Evolutionary conservation across 169 alveolate species (phyloP).

Genomic region (Plasmodium coatneyi): DNA sequence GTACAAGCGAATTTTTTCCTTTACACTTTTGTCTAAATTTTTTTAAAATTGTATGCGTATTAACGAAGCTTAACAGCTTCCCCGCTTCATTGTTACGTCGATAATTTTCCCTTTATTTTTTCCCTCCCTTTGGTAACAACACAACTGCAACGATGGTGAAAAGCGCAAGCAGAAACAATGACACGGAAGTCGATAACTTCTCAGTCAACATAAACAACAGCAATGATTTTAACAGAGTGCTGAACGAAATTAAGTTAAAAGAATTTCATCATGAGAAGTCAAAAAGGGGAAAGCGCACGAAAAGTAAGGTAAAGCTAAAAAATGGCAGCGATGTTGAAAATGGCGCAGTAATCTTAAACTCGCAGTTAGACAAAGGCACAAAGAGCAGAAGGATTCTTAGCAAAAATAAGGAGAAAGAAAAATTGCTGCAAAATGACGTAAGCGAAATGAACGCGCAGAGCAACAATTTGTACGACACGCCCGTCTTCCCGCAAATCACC

Average conservation of each 20-base stretch:
- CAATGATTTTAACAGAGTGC: slow-evolving; percentile 39
- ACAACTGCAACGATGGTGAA: slow-evolving; percentile 18
- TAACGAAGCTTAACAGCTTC: neutral
- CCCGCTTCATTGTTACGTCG: neutral
- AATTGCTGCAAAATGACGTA: neutral
- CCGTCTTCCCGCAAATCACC: slow-evolving; percentile 51
- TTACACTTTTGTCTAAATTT: slow-evolving; percentile 8
- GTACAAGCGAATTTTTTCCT: neutral
- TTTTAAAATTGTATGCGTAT: neutral
- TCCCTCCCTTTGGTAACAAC: neutral
- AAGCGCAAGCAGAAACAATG: slow-evolving; percentile 7
- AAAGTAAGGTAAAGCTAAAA: neutral
- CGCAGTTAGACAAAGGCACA: neutral
- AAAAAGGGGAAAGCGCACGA: neutral
- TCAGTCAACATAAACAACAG: slow-evolving; percentile 56
- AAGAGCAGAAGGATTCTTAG: slow-evolving; percentile 16
- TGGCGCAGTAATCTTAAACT: neutral
- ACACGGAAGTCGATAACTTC: slow-evolving; percentile 17
- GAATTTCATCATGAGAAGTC: slow-evolving; percentile 6
- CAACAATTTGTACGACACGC: slow-evolving; percentile 39
- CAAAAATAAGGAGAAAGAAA: slow-evolving; percentile 20
- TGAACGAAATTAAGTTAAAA: slow-evolving; percentile 56
- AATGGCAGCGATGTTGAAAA: neutral
- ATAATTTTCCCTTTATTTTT: neutral
- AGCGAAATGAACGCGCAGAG: neutral